These are phyloP conservation scores for Penicillium chermesinum DNA, from an alignment of 495 filamentous ascomycete species.

Conservation along the genomic window DNA sequence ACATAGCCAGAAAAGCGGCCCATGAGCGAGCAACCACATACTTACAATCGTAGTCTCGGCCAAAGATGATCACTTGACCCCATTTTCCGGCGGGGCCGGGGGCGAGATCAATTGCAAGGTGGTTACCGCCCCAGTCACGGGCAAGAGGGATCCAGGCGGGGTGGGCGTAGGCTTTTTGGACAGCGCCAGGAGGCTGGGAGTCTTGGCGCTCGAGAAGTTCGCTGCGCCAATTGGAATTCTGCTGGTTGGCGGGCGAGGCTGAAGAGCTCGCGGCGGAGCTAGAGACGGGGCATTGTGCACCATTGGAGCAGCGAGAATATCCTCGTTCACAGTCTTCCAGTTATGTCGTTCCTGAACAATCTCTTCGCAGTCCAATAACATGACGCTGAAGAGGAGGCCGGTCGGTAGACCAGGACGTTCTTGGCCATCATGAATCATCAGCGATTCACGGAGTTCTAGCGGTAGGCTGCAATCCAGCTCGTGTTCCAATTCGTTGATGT, in stretches of 20 bases:
- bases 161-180: constrained; percentile 92
- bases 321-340: constrained; percentile 87
- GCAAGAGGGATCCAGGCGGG: constrained; percentile 94
- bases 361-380: constrained; percentile 97
- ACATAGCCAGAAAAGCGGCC: constrained; percentile 76
- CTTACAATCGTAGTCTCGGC: constrained; percentile 97
- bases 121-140: constrained; percentile 98
- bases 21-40: constrained; percentile 93
- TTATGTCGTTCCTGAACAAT: constrained; percentile 97
- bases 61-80: constrained; percentile 96
- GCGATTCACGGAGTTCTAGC: constrained; percentile 86
- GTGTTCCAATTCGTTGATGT: constrained; percentile 95
- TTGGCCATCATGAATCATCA: constrained; percentile 90
- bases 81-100: constrained; percentile 86
- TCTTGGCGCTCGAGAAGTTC: constrained; percentile 82
- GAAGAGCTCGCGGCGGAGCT: constrained; percentile 66
- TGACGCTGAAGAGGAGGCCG: constrained; percentile 85
- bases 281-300: constrained; percentile 45
- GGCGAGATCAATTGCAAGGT: constrained; percentile 88
- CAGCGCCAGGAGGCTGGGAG: constrained; percentile 75
- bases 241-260: constrained; percentile 48
- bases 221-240: constrained; percentile 69
- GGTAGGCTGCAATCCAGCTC: constrained; percentile 92
- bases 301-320: constrained; percentile 62
- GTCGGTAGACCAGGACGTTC: constrained; percentile 89